phyloP scores from a whole-genome alignment of 2,329 filamentous ascomycete genomes.

The Gremmenia infestans region DNA sequence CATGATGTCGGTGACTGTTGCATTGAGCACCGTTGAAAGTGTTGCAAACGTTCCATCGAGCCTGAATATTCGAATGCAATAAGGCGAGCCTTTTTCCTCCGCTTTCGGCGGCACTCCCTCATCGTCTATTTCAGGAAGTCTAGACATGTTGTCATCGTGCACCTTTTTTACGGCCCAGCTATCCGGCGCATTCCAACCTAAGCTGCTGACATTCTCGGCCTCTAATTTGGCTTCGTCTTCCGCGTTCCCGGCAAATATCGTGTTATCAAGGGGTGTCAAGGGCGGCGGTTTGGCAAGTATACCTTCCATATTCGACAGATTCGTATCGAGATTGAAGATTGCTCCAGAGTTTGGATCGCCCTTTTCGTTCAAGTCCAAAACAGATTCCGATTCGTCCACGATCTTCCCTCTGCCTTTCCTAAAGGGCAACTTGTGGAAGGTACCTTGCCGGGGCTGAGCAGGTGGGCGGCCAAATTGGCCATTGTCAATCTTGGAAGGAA shows the following conservation, averaged over 20 bases:
- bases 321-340: constrained; percentile 77
- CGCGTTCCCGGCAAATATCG: constrained; percentile 39
- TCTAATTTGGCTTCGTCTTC: constrained; percentile 38
- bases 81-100: constrained; percentile 71
- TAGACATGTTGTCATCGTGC: constrained; percentile 58
- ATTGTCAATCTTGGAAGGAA: constrained; percentile 19
- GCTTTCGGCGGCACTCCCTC: constrained; percentile 59
- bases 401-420: constrained; percentile 49
- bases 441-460: constrained; percentile 21
- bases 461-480: constrained; percentile 12
- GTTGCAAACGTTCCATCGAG: constrained; percentile 93
- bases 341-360: constrained; percentile 36
- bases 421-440: constrained; percentile 53
- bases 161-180: constrained; percentile 87
- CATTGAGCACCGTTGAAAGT: constrained; percentile 75
- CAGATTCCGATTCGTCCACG: constrained; percentile 52
- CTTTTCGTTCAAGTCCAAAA: constrained; percentile 27
- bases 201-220: constrained; percentile 31
- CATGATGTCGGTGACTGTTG: constrained; percentile 82
- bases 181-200: constrained; percentile 88
- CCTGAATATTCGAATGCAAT: constrained; percentile 93
- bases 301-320: constrained; percentile 86
- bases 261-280: constrained; percentile 64
- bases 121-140: constrained; percentile 61
- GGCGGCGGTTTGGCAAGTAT: constrained; percentile 71